Percentiles rank a stretch among this genome's conserved stretches.
phyloP scores from a whole-genome alignment of 306 rosid species.

The Cicer arietinum region DNA sequence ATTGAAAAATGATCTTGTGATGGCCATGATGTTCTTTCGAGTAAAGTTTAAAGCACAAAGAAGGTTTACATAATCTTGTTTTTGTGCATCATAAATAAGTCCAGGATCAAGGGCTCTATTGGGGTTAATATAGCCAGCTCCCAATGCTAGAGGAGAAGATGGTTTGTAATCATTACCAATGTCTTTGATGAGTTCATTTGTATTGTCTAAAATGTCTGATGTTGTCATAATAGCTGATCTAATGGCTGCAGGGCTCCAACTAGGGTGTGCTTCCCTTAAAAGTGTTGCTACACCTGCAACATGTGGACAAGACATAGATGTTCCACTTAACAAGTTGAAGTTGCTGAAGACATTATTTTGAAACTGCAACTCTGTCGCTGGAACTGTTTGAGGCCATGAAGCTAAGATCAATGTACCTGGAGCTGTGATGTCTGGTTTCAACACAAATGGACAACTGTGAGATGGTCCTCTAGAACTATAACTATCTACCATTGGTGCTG shows the following conservation, averaged over 20 bases:
- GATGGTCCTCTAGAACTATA: slow-evolving; percentile 90
- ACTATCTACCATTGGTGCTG: slow-evolving; percentile 64
- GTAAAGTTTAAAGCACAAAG: slow-evolving; percentile 72
- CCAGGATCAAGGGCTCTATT: slow-evolving; percentile 79
- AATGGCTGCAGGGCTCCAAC: slow-evolving; percentile 82
- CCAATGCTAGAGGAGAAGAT: slow-evolving; percentile 73
- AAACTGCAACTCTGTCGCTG: not conserved
- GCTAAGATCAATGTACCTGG: slow-evolving; percentile 80
- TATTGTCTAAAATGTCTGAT: slow-evolving; percentile 59
- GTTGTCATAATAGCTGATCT: slow-evolving; percentile 87
- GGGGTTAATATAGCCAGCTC: slow-evolving; percentile 83
- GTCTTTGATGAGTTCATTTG: slow-evolving; percentile 54
- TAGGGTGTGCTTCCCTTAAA: slow-evolving; percentile 55
- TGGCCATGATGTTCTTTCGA: slow-evolving; percentile 49
- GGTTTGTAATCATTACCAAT: slow-evolving; percentile 47
- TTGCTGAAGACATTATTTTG: slow-evolving; percentile 26
- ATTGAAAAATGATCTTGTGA: slow-evolving; percentile 51
- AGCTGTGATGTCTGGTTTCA: slow-evolving; percentile 81
- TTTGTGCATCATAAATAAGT: slow-evolving; percentile 60
- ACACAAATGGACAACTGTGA: slow-evolving; percentile 60
- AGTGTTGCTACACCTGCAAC: slow-evolving; percentile 77
- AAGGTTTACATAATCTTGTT: slow-evolving; percentile 67
- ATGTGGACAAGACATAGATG: slow-evolving; percentile 93
- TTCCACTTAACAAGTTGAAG: slow-evolving; percentile 67
- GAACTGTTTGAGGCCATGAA: slow-evolving; percentile 68